Conservation (phyloP, 768 basidiomycete species). For the Amanita pallidorosea region DNA sequence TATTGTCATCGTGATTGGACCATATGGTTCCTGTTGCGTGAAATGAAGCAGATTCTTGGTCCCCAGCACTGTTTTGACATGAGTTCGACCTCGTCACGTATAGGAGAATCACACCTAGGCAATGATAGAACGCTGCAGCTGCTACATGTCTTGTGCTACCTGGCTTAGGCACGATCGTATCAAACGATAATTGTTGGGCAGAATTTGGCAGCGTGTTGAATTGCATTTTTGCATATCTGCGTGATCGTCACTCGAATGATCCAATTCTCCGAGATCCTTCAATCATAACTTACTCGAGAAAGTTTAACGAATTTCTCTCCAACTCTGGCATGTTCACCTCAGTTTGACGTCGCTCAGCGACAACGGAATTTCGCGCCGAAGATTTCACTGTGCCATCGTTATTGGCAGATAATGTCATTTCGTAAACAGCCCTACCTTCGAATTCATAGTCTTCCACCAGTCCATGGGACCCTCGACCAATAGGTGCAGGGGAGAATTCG, state of each 20-base stretch:
- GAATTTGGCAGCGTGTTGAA: constrained; percentile 42
- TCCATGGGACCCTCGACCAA: constrained; percentile 28
- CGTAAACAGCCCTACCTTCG: constrained; percentile 35
- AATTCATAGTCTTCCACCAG: constrained; percentile 57
- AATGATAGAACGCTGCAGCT: constrained; percentile 77
- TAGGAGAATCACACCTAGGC: constrained; percentile 43
- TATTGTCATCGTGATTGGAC: constrained; percentile 31
- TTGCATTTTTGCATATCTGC: constrained; percentile 74
- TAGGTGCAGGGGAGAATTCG: constrained; percentile 44
- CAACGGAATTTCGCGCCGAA: constrained; percentile 10
- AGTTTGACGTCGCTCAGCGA: constrained; percentile 40
- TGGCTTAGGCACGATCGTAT: constrained; percentile 50
- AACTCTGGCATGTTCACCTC: constrained; percentile 47
- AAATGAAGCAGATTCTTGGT: constrained; percentile 64
- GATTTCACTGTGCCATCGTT: constrained; percentile 3
- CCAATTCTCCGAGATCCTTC: not conserved
- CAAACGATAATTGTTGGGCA: constrained; percentile 42
- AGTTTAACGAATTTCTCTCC: constrained; percentile 72
- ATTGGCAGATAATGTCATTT: not conserved
- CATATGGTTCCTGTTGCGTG: constrained; percentile 52
- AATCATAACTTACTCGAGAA: constrained; percentile 38
- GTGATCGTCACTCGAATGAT: constrained; percentile 9
- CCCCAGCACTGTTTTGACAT: constrained; percentile 43
- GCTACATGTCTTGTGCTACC: constrained; percentile 71
- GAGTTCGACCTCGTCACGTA: constrained; percentile 8